phyloP scores from a whole-genome alignment of 1,284 basidiomycete genomes.

The Peniophora sp. region DNA sequence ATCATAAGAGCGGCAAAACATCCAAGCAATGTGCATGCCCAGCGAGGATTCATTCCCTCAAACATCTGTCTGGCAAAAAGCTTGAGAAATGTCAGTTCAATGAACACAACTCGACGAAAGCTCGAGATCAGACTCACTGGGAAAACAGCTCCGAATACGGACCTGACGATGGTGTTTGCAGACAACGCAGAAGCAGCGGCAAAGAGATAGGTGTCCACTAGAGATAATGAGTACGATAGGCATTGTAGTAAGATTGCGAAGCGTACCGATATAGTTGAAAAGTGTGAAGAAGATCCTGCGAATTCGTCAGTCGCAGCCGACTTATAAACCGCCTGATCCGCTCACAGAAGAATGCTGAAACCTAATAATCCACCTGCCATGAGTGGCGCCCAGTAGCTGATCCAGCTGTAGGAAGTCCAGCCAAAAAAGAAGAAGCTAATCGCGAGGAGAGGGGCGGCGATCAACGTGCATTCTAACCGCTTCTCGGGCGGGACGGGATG shows the following conservation, averaged over 20 bases:
- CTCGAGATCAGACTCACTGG: slow-evolving; percentile 31
- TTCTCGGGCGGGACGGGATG: slow-evolving; percentile 36
- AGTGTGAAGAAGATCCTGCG: slow-evolving; percentile 31
- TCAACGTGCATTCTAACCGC: slow-evolving; percentile 33
- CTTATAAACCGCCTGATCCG: background rate
- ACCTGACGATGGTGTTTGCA: slow-evolving; percentile 45
- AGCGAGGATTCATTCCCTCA: slow-evolving; percentile 35
- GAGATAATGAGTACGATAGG: slow-evolving; percentile 7
- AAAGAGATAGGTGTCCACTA: slow-evolving; percentile 50
- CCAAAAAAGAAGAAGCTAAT: slow-evolving; percentile 37
- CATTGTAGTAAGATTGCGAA: too few relatives aligned
- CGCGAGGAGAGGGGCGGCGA: slow-evolving; percentile 33
- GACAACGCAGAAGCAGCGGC: slow-evolving; percentile 55
- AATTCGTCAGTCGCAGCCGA: background rate
- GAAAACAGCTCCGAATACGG: slow-evolving; percentile 49
- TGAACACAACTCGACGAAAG: slow-evolving; percentile 8
- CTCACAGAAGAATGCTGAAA: slow-evolving; percentile 21
- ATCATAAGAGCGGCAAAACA: slow-evolving; percentile 41
- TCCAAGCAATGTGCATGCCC: slow-evolving; percentile 51
- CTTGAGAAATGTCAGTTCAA: slow-evolving; percentile 13
- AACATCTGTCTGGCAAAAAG: slow-evolving; percentile 53
- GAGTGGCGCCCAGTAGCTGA: slow-evolving; percentile 25
- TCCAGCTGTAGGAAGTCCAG: slow-evolving; percentile 30
- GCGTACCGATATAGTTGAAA: slow-evolving; percentile 30
- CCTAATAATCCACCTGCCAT: slow-evolving; percentile 20